phyloP scores from a whole-genome alignment of 345 rosid species.

The Gossypium longicalyx region DNA sequence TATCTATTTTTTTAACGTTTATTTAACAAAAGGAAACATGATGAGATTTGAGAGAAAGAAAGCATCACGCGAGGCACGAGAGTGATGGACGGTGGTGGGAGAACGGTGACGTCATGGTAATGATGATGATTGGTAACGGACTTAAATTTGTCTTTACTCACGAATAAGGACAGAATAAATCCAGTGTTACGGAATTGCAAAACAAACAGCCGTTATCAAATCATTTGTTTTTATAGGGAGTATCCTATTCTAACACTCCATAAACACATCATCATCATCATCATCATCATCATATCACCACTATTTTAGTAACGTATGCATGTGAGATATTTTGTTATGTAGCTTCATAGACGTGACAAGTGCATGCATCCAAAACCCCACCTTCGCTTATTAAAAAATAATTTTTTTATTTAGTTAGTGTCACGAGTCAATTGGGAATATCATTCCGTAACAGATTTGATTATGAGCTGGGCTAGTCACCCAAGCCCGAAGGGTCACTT shows the following conservation, averaged over 20 bases:
- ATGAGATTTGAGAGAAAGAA: not conserved
- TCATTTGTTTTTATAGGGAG: too few species aligned
- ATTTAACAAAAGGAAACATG: too few species aligned
- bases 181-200: not conserved
- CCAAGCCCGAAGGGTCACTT: fast-evolving
- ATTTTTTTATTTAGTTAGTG: fast-evolving
- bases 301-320: not conserved
- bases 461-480: too few species aligned
- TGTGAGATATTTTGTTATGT: not conserved
- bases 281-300: not conserved
- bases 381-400: too few species aligned
- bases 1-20: too few species aligned
- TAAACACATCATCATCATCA: not conserved
- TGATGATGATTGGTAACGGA: not conserved
- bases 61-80: not conserved
- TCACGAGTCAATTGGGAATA: fast-evolving
- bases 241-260: not conserved
- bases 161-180: not conserved
- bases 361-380: not conserved
- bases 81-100: not conserved
- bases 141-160: not conserved
- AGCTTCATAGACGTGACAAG: not conserved
- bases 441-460: fast-evolving
- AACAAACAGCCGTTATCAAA: not conserved
- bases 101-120: not conserved